A percentile compares a stretch with the other conserved stretches of the same genome.
phyloP scores from a whole-genome alignment of 192 early-diverging fungal genomes.

The Coemansia asiatica region DNA sequence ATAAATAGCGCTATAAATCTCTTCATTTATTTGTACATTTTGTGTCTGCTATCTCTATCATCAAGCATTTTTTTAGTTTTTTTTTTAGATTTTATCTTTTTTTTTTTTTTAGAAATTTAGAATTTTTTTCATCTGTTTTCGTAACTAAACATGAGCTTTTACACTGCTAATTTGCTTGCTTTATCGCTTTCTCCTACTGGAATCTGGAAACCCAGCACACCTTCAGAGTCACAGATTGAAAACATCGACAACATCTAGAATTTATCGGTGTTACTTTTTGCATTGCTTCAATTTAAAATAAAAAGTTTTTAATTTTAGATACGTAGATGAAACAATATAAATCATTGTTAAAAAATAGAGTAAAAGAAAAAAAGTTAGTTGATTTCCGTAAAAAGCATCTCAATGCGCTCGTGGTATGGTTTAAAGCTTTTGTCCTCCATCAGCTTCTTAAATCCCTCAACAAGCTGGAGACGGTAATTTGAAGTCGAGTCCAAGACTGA shows the following conservation, averaged over 20 bases:
- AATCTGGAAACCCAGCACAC: constrained; percentile 6
- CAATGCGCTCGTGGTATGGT: neutral
- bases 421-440: neutral
- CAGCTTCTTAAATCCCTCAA: neutral
- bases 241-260: constrained; percentile 8
- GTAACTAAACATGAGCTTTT: too few relatives aligned
- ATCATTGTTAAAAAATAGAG: neutral
- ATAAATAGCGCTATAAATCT: too few relatives aligned
- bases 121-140: neutral
- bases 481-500: neutral
- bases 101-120: neutral
- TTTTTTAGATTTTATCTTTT: neutral
- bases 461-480: neutral
- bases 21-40: too few relatives aligned
- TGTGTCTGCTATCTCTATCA: too few relatives aligned
- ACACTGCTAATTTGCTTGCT: neutral
- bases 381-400: neutral
- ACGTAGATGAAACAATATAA: neutral
- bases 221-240: constrained; percentile 6
- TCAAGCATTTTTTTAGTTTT: neutral
- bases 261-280: neutral
- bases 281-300: neutral
- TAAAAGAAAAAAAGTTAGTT: neutral
- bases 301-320: too few relatives aligned
- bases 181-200: neutral